Conservation (phyloP, 345 rosid genomes). For the Gossypioides kirkii region DNA sequence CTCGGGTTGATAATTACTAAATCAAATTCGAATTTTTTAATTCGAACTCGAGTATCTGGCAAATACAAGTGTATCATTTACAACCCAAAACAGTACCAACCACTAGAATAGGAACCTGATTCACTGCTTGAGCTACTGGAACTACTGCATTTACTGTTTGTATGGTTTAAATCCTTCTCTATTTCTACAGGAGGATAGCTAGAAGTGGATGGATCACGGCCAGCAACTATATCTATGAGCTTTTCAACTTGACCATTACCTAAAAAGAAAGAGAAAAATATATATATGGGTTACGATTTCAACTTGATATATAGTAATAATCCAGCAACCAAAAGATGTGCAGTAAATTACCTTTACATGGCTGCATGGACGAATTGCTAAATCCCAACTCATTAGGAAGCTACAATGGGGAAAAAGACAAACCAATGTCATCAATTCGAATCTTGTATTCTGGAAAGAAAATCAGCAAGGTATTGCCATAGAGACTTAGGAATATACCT, state of each 20-base stretch:
- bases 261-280: constrained; percentile 22
- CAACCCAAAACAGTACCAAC: constrained; percentile 36
- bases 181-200: constrained; percentile 50
- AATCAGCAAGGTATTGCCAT: not conserved
- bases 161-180: constrained; percentile 51
- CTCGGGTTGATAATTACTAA: not conserved
- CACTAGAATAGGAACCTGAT: constrained; percentile 69
- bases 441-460: not conserved
- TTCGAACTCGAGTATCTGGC: not conserved
- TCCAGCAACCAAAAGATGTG: constrained; percentile 6
- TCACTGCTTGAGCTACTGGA: constrained; percentile 71
- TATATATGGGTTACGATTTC: not conserved
- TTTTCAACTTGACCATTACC: constrained; percentile 62
- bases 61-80: not conserved
- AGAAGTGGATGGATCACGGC: constrained; percentile 54
- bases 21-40: not conserved
- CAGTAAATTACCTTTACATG: constrained; percentile 50
- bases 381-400: constrained; percentile 56
- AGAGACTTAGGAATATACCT: constrained; percentile 40
- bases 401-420: constrained; percentile 36
- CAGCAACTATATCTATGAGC: constrained; percentile 62
- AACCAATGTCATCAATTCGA: constrained; percentile 19
- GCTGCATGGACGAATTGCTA: constrained; percentile 58
- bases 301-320: not conserved
- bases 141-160: constrained; percentile 51